These are phyloP conservation scores for Fraxinus latifolia DNA, from an alignment of 305 asterid species.

Conservation along the genomic window DNA sequence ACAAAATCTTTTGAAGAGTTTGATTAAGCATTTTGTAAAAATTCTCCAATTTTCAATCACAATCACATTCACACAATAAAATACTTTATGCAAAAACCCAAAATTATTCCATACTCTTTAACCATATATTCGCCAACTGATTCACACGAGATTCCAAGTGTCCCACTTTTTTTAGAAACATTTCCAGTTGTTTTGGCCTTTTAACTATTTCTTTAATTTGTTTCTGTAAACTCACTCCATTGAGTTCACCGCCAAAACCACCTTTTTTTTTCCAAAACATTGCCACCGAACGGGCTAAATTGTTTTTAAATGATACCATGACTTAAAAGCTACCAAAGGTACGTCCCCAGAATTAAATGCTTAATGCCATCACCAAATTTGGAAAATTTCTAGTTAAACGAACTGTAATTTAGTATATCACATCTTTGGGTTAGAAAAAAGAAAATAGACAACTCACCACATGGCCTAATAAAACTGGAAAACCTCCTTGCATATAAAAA, in stretches of 20 bases:
- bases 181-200: neutral
- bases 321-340: neutral
- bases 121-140: neutral
- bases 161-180: neutral
- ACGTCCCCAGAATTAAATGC: neutral
- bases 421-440: neutral
- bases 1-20: too few species aligned
- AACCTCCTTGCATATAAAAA: neutral
- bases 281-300: neutral
- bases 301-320: neutral
- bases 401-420: neutral
- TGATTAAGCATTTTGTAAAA: too few species aligned
- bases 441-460: neutral
- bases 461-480: neutral
- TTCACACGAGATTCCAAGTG: neutral
- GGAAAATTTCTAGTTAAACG: neutral
- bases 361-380: neutral
- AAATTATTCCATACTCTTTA: neutral
- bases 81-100: too few species aligned
- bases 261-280: neutral
- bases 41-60: conserved; percentile 12
- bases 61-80: too few species aligned
- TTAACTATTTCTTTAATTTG: neutral
- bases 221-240: neutral
- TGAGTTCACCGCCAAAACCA: neutral